Evolutionary conservation across 805 yeast genomes (phyloP).

Genomic region (Yamadazyma sp.): DNA sequence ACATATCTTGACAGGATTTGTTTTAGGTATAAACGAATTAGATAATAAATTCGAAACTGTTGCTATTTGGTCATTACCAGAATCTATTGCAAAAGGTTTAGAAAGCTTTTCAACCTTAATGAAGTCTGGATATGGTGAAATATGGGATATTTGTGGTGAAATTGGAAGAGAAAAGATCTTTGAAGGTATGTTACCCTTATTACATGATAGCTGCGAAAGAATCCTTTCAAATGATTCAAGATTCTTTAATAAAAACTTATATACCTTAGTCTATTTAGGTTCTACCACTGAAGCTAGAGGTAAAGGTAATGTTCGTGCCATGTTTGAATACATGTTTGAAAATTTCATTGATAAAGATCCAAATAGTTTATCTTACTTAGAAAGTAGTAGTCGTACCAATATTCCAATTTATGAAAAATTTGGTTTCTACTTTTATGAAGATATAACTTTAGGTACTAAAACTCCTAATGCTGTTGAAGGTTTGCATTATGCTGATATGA

Average conservation of each 20-base stretch:
- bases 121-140: conserved; percentile 50
- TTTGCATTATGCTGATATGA: conserved; percentile 39
- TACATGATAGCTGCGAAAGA: conserved; percentile 47
- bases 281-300: conserved; percentile 47
- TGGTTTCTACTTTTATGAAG: conserved; percentile 48
- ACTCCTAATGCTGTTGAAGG: conserved; percentile 30
- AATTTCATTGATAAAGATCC: conserved; percentile 42
- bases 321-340: conserved; percentile 48
- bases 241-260: conserved; percentile 33
- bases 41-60: conserved; percentile 48
- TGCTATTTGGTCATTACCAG: conserved; percentile 52
- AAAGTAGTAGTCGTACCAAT: conserved; percentile 44
- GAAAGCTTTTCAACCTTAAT: conserved; percentile 47
- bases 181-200: conserved; percentile 47
- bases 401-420: conserved; percentile 53
- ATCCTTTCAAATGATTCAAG: conserved; percentile 40
- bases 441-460: conserved; percentile 43
- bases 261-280: conserved; percentile 47
- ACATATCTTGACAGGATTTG: conserved; percentile 49
- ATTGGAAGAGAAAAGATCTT: conserved; percentile 50
- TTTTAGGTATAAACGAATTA: conserved; percentile 48
- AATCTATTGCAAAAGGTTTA: conserved; percentile 35
- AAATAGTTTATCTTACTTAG: conserved; percentile 44
- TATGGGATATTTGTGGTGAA: conserved; percentile 48
- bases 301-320: conserved; percentile 51